Conservation (phyloP, 2,329 filamentous ascomycete genomes). For the Fusarium hostae region DNA sequence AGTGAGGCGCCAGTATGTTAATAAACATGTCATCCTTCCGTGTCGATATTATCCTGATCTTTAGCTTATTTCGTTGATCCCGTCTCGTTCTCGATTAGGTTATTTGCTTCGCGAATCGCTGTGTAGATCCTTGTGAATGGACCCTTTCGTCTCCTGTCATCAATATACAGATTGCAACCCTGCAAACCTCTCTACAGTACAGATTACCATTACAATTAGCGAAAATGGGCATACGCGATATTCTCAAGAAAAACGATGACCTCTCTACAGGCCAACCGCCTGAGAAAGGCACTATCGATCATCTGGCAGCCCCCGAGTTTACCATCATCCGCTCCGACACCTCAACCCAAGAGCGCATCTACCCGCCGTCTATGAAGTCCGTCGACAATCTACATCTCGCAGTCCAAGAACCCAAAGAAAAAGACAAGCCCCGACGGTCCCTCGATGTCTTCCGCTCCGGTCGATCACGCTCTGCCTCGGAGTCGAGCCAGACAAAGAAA, state of each 20-base stretch:
- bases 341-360: slow-evolving; percentile 79
- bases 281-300: slow-evolving; percentile 52
- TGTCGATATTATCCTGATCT: neutral
- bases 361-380: slow-evolving; percentile 64
- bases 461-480: slow-evolving; percentile 62
- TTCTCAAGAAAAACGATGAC: slow-evolving; percentile 65
- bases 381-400: slow-evolving; percentile 48
- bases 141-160: slow-evolving; percentile 14
- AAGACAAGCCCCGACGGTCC: slow-evolving; percentile 54
- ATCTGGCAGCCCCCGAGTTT: slow-evolving; percentile 70
- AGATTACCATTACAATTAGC: slow-evolving; percentile 1
- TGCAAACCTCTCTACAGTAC: neutral
- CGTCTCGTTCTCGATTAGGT: neutral
- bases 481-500: slow-evolving; percentile 52
- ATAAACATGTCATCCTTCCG: neutral
- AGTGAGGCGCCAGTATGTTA: neutral
- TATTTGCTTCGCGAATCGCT: slow-evolving; percentile 19
- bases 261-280: slow-evolving; percentile 51
- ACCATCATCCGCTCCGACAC: slow-evolving; percentile 89
- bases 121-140: slow-evolving; percentile 28
- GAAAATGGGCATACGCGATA: slow-evolving; percentile 63
- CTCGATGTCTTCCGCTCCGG: slow-evolving; percentile 58
- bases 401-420: slow-evolving; percentile 45
- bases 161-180: slow-evolving; percentile 3
- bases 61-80: neutral